These are phyloP conservation scores for Parastagonospora avenae DNA, from an alignment of 2,329 filamentous ascomycete genomes.

Conservation along the genomic window DNA sequence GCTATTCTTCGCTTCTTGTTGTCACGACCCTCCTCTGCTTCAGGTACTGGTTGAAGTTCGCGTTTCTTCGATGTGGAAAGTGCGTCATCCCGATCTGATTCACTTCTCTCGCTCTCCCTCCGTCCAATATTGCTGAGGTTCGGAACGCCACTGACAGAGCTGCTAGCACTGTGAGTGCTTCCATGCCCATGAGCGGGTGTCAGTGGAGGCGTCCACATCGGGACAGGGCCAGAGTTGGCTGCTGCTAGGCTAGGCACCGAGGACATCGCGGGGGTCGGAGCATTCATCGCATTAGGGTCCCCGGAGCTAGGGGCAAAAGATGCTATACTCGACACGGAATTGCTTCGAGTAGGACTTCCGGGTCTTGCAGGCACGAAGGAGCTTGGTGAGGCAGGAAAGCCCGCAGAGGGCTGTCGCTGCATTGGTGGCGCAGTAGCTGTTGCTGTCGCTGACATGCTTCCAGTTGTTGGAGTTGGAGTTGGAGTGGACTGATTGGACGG, in stretches of 20 bases:
- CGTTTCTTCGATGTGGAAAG: conserved; percentile 40
- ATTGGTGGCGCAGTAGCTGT: conserved; percentile 58
- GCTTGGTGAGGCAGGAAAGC: conserved; percentile 62
- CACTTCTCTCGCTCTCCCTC: conserved; percentile 42
- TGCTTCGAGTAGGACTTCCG: conserved; percentile 81
- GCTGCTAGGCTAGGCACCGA: conserved; percentile 78
- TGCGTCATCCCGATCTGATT: conserved; percentile 43
- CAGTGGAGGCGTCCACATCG: conserved; percentile 87
- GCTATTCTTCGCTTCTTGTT: conserved; percentile 54
- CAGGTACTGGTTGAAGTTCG: conserved; percentile 44
- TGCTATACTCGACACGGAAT: conserved; percentile 77
- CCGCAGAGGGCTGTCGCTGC: conserved; percentile 58
- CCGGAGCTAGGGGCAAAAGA: conserved; percentile 49
- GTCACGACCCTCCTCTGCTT: conserved; percentile 39
- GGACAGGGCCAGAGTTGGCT: conserved; percentile 67
- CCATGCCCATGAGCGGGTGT: conserved; percentile 66
- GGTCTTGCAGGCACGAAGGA: conserved; percentile 64
- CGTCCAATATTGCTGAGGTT: conserved; percentile 34
- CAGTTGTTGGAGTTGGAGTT: conserved; percentile 70
- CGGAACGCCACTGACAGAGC: conserved; percentile 57
- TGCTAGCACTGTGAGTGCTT: conserved; percentile 59
- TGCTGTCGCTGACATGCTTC: conserved; percentile 62
- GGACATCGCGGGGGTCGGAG: conserved; percentile 78
- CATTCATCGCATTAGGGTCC: conserved; percentile 62
- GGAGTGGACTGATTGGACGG: conserved; percentile 69